Conservation (phyloP, 371 early-diverging fungal species). For the Nematocida sp. region DNA sequence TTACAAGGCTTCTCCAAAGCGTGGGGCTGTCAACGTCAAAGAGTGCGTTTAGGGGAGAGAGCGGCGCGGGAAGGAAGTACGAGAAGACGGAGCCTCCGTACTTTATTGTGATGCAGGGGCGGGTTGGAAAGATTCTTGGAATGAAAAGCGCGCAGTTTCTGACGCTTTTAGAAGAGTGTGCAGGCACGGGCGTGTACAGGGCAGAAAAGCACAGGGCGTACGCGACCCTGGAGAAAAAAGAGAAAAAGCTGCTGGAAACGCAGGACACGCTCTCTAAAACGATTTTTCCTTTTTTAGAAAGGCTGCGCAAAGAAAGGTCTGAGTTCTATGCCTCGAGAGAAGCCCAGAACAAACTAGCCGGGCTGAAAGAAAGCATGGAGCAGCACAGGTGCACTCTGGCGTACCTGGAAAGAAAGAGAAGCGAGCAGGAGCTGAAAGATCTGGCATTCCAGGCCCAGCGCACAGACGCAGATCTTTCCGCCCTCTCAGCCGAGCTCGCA, state of each 20-base stretch:
- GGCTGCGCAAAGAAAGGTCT: constrained; percentile 30
- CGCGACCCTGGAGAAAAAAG: constrained; percentile 43
- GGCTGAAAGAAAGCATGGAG: neutral
- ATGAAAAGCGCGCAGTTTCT: constrained; percentile 43
- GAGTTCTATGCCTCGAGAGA: constrained; percentile 46
- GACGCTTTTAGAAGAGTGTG: constrained; percentile 38
- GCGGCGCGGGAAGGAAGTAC: constrained; percentile 78
- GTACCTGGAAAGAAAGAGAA: constrained; percentile 68
- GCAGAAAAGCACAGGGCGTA: constrained; percentile 49
- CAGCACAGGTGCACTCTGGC: neutral
- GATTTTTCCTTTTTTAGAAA: constrained; percentile 42
- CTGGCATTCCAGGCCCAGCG: neutral
- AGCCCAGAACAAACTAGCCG: constrained; percentile 9
- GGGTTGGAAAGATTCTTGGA: constrained; percentile 33
- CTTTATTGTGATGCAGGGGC: constrained; percentile 49
- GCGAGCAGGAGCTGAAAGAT: constrained; percentile 28
- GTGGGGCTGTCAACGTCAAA: constrained; percentile 67
- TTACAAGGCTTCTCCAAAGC: constrained; percentile 73
- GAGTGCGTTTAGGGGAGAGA: constrained; percentile 78
- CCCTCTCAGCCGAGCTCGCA: neutral
- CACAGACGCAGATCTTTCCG: constrained; percentile 35
- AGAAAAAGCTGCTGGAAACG: constrained; percentile 47
- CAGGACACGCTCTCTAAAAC: constrained; percentile 39
- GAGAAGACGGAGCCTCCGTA: constrained; percentile 71
- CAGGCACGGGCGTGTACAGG: constrained; percentile 35